Evolutionary conservation across 2,329 filamentous ascomycete genomes (phyloP), one percentile per base, ranked within the genome.

Genomic region (Epicoccum nigrum): DNA sequence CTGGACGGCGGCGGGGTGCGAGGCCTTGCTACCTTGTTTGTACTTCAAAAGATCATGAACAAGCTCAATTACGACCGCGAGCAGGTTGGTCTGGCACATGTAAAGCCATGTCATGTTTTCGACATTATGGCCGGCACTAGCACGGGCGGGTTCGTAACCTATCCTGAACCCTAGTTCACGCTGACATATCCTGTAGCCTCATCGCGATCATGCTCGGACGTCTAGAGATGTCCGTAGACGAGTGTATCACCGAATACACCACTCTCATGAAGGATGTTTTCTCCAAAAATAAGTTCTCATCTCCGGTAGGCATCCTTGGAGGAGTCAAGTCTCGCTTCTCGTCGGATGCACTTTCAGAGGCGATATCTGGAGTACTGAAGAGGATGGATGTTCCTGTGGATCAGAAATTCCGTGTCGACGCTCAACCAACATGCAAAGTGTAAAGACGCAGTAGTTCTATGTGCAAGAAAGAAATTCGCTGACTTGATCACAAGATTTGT

Each of bases 1-100:
- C 55, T 66, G 2, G 63, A 64, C 37, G 61, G 62, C 25, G 64
- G 65, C 17, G 65, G 65, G 11, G 62, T 68, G 13, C 61, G 65
- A 17, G 64, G 65, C 1, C 55, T 67, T 8, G 63, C 64, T 4
- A 45, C 57, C 1, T 58, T 68, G 8, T 53, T 46, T 34, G 58
- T 68, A 30, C 33, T 67, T 0, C 46, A 61, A n/a, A 33, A 45
- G 12, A 9, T 68, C n/a, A 67, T 68, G 58, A 47, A 45, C 4
- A 34, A 47, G 16, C 34, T 62, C 31, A 63, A 61, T 25, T 46
- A 54, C 31, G 34, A 40, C 27, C 55, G 60, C 7, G 20, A 21
- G 0, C 37, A 37, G 15, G 7, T 7, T 2, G 27, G 27, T 1
- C 35, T 62, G n/a, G 43, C 51, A 30, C n/a, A 23, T n/a, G 3